Evolutionary conservation across 1,284 basidiomycete species (phyloP).

Genomic region (Rhodotorula glutinis): DNA sequence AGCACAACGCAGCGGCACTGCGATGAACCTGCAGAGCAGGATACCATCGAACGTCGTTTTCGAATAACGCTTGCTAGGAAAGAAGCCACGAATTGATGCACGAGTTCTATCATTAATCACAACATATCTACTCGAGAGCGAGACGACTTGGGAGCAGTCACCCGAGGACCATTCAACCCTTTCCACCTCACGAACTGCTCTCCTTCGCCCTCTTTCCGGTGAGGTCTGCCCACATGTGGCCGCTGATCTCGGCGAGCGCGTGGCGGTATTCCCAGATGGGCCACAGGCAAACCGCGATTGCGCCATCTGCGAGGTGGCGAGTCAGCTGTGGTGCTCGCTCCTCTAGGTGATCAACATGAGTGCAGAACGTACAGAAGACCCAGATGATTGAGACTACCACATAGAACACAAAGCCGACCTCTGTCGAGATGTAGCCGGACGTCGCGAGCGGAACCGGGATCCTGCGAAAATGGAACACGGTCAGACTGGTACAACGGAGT

Average conservation of each 20-base stretch:
- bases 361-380: constrained; percentile 29
- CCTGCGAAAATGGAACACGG: not conserved
- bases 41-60: too few relatives aligned
- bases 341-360: not conserved
- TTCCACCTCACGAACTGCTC: not conserved
- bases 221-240: constrained; percentile 19
- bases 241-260: constrained; percentile 9
- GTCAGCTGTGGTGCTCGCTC: not conserved
- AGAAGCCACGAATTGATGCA: too few relatives aligned
- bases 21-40: too few relatives aligned
- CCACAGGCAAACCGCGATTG: constrained; percentile 33
- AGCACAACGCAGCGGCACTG: too few relatives aligned
- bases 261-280: constrained; percentile 37
- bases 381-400: constrained; percentile 52
- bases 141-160: too few relatives aligned
- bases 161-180: too few relatives aligned
- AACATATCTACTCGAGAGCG: too few relatives aligned
- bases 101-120: not conserved
- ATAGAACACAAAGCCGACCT: constrained; percentile 64
- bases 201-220: constrained; percentile 6
- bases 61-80: too few relatives aligned
- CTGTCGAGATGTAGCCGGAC: constrained; percentile 66
- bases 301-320: constrained; percentile 8
- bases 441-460: constrained; percentile 82
- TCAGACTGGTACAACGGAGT: too few relatives aligned